These are phyloP conservation scores for Friedmanniomyces simplex DNA, from an alignment of 495 filamentous ascomycete genomes.

Conservation along the genomic window DNA sequence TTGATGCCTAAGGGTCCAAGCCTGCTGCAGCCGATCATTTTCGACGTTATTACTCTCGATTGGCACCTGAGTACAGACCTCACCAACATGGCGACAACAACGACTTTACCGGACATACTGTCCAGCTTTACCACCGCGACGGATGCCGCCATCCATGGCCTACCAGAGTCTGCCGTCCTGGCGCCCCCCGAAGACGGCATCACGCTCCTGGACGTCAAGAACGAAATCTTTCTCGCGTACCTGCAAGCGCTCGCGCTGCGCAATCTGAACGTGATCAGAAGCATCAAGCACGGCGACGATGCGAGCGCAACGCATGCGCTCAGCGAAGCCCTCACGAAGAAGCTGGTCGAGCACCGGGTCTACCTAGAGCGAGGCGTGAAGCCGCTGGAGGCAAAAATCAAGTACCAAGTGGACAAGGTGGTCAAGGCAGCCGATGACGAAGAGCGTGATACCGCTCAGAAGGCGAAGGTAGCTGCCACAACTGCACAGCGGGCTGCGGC, in stretches of 20 bases:
- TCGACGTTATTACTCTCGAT: too few species aligned
- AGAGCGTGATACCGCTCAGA: slow-evolving; percentile 25
- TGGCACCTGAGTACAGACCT: not conserved
- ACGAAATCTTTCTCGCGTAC: slow-evolving; percentile 90
- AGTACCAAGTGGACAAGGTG: slow-evolving; percentile 84
- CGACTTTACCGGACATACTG: slow-evolving; percentile 3
- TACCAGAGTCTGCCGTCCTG: slow-evolving; percentile 6
- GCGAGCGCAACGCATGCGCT: slow-evolving; percentile 19
- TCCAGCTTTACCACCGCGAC: slow-evolving; percentile 16
- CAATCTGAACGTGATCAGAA: slow-evolving; percentile 66
- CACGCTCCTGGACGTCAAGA: slow-evolving; percentile 88
- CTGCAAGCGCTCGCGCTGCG: slow-evolving; percentile 89
- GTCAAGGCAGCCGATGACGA: slow-evolving; percentile 75
- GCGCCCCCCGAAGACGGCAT: slow-evolving; percentile 72
- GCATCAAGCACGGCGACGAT: slow-evolving; percentile 26
- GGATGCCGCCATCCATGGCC: slow-evolving; percentile 4
- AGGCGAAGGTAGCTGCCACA: slow-evolving; percentile 2
- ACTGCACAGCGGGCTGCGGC: slow-evolving; percentile 17
- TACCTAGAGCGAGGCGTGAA: slow-evolving; percentile 85
- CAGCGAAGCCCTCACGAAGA: slow-evolving; percentile 56
- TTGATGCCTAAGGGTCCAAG: too few species aligned
- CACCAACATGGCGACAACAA: slow-evolving; percentile 11
- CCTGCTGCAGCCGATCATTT: too few species aligned
- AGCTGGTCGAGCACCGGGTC: slow-evolving; percentile 72
- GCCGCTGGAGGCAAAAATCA: slow-evolving; percentile 78